phyloP scores from a whole-genome alignment of 345 rosid species.

The Toxicodendron radicans region DNA sequence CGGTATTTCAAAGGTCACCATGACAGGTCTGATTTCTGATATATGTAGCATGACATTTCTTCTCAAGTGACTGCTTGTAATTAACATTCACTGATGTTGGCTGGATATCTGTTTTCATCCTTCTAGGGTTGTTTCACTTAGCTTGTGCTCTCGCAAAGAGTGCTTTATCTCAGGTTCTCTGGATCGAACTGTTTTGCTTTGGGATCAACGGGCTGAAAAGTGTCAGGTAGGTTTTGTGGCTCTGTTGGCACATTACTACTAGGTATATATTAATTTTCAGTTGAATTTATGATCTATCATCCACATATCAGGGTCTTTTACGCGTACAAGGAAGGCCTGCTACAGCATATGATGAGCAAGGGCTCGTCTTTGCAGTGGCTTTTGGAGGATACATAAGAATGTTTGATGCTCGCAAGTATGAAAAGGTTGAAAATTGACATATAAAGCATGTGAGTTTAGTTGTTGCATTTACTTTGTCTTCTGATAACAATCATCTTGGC shows the following conservation, averaged over 20 bases:
- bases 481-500: not conserved
- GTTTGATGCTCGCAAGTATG: constrained; percentile 93
- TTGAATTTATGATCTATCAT: constrained; percentile 11
- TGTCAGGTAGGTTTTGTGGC: constrained; percentile 62
- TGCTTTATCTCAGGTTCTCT: constrained; percentile 93
- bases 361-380: constrained; percentile 84
- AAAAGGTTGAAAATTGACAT: constrained; percentile 58
- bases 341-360: constrained; percentile 94
- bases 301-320: constrained; percentile 53
- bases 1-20: constrained; percentile 98
- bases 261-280: constrained; percentile 5
- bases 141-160: constrained; percentile 82
- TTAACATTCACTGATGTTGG: not conserved
- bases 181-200: constrained; percentile 92
- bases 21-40: constrained; percentile 66
- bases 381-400: constrained; percentile 90
- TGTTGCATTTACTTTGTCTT: not conserved
- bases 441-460: not conserved
- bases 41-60: not conserved
- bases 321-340: constrained; percentile 95
- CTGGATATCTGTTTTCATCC: not conserved
- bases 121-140: constrained; percentile 88
- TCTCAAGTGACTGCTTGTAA: constrained; percentile 6
- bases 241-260: not conserved
- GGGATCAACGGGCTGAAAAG: constrained; percentile 98